Evolutionary conservation across 257 asterid genomes (phyloP).

Genomic region (Salvia hispanica): DNA sequence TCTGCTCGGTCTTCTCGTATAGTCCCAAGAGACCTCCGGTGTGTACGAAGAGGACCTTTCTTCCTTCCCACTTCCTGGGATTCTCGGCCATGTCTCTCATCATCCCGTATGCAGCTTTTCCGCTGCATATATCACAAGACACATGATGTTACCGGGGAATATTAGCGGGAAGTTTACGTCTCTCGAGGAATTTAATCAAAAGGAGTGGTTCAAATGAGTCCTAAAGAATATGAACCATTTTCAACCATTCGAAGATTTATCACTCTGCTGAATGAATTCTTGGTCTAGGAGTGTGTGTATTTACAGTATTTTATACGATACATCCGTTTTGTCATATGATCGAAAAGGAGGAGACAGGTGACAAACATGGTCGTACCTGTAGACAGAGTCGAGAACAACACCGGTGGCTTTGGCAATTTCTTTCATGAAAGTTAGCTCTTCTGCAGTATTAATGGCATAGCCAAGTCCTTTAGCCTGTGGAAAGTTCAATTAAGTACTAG

Average conservation of each 20-base stretch:
- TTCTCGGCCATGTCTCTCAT: slow-evolving; percentile 72
- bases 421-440: slow-evolving; percentile 81
- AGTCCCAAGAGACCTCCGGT: slow-evolving; percentile 90
- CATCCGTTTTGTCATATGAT: no score
- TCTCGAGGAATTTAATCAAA: no score
- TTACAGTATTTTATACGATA: no score
- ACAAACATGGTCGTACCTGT: no score
- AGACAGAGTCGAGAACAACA: slow-evolving; percentile 86
- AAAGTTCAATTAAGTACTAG: slow-evolving; percentile 19
- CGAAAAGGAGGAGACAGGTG: no score
- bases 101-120: slow-evolving; percentile 84
- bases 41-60: slow-evolving; percentile 85
- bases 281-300: no score
- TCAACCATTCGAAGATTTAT: no score
- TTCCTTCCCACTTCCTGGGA: slow-evolving; percentile 87
- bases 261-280: no score
- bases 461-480: slow-evolving; percentile 96
- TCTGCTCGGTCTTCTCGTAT: slow-evolving; percentile 75
- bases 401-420: slow-evolving; percentile 89
- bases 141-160: not conserved
- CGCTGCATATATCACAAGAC: slow-evolving; percentile 49
- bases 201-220: no score
- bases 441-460: slow-evolving; percentile 81
- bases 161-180: not conserved
- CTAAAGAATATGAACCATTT: no score